phyloP scores from a whole-genome alignment of 1,284 basidiomycete genomes.

The Acaromyces ingoldii region DNA sequence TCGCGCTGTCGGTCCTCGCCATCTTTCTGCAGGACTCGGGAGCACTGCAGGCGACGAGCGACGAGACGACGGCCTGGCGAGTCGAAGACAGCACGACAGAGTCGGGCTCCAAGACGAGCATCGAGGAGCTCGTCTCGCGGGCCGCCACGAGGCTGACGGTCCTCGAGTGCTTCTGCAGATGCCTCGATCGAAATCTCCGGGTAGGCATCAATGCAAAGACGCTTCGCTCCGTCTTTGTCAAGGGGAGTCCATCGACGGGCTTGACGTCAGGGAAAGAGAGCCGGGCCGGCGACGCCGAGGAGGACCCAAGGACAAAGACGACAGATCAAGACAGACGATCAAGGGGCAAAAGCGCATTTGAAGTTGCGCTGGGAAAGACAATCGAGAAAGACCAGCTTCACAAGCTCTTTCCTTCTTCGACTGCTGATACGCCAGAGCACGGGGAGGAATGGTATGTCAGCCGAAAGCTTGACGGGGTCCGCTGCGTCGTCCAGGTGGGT shows the following conservation, averaged over 20 bases:
- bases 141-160: too few species aligned
- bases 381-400: not conserved
- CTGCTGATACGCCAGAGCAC: not conserved
- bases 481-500: not conserved
- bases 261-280: not conserved
- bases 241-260: not conserved
- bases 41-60: too few species aligned
- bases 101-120: too few species aligned
- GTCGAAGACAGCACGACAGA: too few species aligned
- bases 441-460: not conserved
- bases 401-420: not conserved
- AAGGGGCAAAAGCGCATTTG: too few species aligned
- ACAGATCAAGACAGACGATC: too few species aligned
- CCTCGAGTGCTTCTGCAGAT: not conserved
- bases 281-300: not conserved
- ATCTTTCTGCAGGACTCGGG: too few species aligned
- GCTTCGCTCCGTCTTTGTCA: not conserved
- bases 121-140: too few species aligned
- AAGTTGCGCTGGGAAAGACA: constrained; percentile 1
- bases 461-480: constrained; percentile 3
- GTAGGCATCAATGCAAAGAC: not conserved
- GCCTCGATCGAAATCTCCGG: constrained; percentile 4
- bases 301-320: too few species aligned
- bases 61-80: too few species aligned
- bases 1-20: too few species aligned